Evolutionary conservation across 2,329 filamentous ascomycete genomes (phyloP), one percentile per base, ranked within the genome.

Genomic region (Stachybotrys elegans): DNA sequence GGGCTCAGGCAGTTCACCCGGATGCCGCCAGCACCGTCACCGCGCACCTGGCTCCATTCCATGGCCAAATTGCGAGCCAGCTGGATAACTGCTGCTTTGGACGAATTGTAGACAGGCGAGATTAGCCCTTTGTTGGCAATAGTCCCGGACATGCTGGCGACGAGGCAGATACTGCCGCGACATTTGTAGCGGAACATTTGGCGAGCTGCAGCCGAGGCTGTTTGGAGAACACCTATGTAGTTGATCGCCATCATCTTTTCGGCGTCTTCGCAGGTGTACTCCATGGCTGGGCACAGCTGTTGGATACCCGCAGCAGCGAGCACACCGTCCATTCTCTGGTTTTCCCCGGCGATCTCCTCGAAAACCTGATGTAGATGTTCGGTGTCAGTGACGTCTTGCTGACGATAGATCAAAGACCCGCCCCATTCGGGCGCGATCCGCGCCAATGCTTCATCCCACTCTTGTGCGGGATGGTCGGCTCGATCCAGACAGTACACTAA

Each of bases 281-380:
- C 84, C 34, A 85, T 61, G 3, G 83, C 83, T 0, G 81, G 69
- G 2, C 76, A 84, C 54, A 87, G 77, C 60, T 88, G 81, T 61
- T 88, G 81, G 32, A 81, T 70, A 1, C 82, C 84, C 0, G 84
- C 84, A 0, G 83, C 83, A 0, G 83, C 83, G n/a, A 88, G 70
- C 37, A 87, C 63, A 1, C 84, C 84, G 54, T 88, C 81, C 51
- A 88, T 63, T 9, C 80, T 74, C 6, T 76, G 71, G 52, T 86
- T 76, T 36, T 72, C 66, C 25, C 77, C 71, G 13, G 76, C 82
- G 49, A 88, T 86, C 3, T 68, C 68, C 35, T 70, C 67, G 29
- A 88, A 71, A 25, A 78, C 68, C 48, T 67, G 65, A 56, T 86
- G 76, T 9, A 89, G 70, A 6, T 69, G 64, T 5, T 71, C 63